Evolutionary conservation across 768 basidiomycete species (phyloP).

Genomic region (Rossbeevera mucosa): DNA sequence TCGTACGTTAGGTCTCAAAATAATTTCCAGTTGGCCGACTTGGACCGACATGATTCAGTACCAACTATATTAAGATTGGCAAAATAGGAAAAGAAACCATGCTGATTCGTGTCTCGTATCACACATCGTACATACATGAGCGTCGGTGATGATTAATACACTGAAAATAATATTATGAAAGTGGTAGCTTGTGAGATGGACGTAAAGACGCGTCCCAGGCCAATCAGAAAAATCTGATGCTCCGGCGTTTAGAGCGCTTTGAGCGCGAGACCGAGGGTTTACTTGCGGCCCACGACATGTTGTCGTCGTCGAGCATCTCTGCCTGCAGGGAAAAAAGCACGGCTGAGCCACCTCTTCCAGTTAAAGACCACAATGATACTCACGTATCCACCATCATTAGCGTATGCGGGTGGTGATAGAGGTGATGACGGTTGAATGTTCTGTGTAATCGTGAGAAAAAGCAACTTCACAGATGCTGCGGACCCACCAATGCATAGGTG

Average conservation of each 20-base stretch:
- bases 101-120: conserved; percentile 4
- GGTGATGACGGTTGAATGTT: conserved; percentile 10
- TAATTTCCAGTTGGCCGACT: conserved; percentile 1
- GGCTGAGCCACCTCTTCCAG: not conserved
- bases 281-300: conserved; percentile 23
- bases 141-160: conserved; percentile 1
- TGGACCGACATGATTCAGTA: not conserved
- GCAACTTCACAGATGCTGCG: not conserved
- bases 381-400: conserved; percentile 14
- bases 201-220: not conserved
- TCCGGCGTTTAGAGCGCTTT: conserved; percentile 8
- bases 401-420: not conserved
- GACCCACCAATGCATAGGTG: conserved; percentile 20
- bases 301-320: conserved; percentile 28
- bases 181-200: not conserved
- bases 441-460: conserved; percentile 2
- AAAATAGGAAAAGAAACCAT: not conserved
- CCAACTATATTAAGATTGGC: not conserved
- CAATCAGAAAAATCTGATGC: conserved; percentile 10
- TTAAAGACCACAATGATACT: not conserved
- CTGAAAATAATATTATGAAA: conserved; percentile 4
- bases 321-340: conserved; percentile 10
- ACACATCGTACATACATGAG: conserved; percentile 9
- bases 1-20: conserved; percentile 1
- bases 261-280: conserved; percentile 1